Base-by-base conservation (phyloP, 106 monocot genomes). In the Narthecium ossifragum region DNA sequence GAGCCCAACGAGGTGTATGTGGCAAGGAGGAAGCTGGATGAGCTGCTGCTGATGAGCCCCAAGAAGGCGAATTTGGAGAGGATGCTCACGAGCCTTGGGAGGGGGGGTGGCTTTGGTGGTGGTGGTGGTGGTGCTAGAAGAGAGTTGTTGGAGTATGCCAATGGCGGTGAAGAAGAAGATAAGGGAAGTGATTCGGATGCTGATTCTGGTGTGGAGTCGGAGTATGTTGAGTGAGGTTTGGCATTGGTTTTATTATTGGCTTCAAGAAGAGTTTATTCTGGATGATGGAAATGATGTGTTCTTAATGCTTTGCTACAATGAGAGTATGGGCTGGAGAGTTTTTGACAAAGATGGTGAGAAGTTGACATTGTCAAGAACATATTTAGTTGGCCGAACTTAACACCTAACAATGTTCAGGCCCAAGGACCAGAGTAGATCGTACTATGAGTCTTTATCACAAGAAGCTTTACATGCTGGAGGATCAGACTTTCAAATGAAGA, bases 201-300 rank as follows among this genome's bases (percentile, higher is more conserved):
- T 0, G 84, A 85, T 76, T 93, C 93, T 5, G 94, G 80, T 28
- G 94, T 94, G 24, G 89, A 89, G 73, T 77, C 79, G 34, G 86
- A 86, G 64, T 78, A 67, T 46, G 62, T 82, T 64, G 90, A 85
- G 20, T 90, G 72, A 84, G 61, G 34, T 15, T 21, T 36, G 25
- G 25, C 13, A 71, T 71, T n/a, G n/a, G n/a, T n/a, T n/a, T n/a
- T n/a, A n/a, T n/a, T n/a, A n/a, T n/a, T n/a, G n/a, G n/a, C n/a
- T n/a, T n/a, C n/a, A n/a, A n/a, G n/a, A n/a, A n/a, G n/a, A n/a
- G n/a, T n/a, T n/a, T n/a, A n/a, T n/a, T n/a, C n/a, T n/a, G n/a
- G 43, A 43, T 43, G 43, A 0, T 17, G 43, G 18, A 43, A 17
- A 43, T 43, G 43, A 43, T 43, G 43, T 43, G 43, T 13, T 43